phyloP scores from a whole-genome alignment of 192 early-diverging fungal genomes.

The Piromyces sp. region DNA sequence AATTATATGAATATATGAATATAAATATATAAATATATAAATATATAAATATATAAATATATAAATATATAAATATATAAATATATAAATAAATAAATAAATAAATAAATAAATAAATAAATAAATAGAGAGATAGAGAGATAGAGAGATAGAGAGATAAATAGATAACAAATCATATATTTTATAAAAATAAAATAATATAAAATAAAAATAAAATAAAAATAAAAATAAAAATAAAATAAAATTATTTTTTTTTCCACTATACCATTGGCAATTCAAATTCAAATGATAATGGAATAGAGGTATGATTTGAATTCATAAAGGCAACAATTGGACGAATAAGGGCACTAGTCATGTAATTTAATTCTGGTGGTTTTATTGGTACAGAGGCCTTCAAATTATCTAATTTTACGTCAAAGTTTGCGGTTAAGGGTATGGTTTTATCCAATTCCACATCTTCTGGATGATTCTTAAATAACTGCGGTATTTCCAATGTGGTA shows the following conservation, averaged over 20 bases:
- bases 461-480: background rate
- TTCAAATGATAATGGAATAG: slow-evolving; percentile 63
- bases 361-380: slow-evolving; percentile 42
- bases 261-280: slow-evolving; percentile 57
- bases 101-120: too few relatives aligned
- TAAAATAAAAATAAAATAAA: too few relatives aligned
- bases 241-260: too few relatives aligned
- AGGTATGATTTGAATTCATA: slow-evolving; percentile 80
- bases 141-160: too few relatives aligned
- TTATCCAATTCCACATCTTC: slow-evolving; percentile 3
- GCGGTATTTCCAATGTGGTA: slow-evolving; percentile 2
- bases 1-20: background rate
- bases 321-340: slow-evolving; percentile 85
- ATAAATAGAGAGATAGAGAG: too few relatives aligned
- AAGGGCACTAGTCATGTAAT: slow-evolving; percentile 64
- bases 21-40: too few relatives aligned
- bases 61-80: too few relatives aligned
- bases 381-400: slow-evolving; percentile 83
- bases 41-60: too few relatives aligned
- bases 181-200: too few relatives aligned
- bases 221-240: too few relatives aligned
- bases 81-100: too few relatives aligned
- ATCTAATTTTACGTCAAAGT: slow-evolving; percentile 65
- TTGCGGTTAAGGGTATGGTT: slow-evolving; percentile 3
- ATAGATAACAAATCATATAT: too few relatives aligned